Base-by-base conservation (phyloP, 495 filamentous ascomycete species). In the Aspergillus indologenus region DNA sequence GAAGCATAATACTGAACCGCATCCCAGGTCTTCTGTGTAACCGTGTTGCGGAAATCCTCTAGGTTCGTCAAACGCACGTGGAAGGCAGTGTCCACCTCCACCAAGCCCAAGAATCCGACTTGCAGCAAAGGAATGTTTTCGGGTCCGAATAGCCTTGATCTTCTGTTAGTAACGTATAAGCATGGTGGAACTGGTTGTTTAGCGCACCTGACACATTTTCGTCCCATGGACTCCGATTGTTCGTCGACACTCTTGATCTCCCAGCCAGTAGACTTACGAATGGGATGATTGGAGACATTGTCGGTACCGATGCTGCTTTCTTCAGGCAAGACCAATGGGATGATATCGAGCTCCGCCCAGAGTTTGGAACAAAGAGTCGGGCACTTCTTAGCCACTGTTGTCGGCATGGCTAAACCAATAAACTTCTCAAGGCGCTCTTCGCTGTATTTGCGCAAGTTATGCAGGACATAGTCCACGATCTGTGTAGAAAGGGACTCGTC, bases 171-270 rank as follows among this genome's bases (percentile, higher is more conserved):
- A 50, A 8, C 15, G 9, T 7, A 23, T 40, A 20, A 12, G 22
- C 5, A 59, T 31, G 59, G 56, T 31, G 59, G 56, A 22, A 29
- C 9, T n/a, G 58, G 48, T 3, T 15, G 34, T 11, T 9, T 21
- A 53, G 68, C 79, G 56, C 66, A 87, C 85, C 86, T 82, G 45
- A 91, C 81, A 66, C 88, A 91, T 76, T 92, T 93, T 26, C 90
- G 81, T 3, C 85, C 87, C 84, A 93, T 90, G 0, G 89, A 89
- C 65, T 96, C 91, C 2, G 91, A 90, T 70, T 93, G 88, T 65
- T 96, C 91, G 60, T 92, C 91, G 14, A 91, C 80, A 42, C 80
- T 71, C 61, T 83, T 85, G 7, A 72, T 68, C 42, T 82, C 75
- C 80, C 81, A 81, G 66, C 58, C 31, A 0, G 24, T 42, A 20